Evolutionary conservation across 1,284 basidiomycete genomes (phyloP), one percentile per base, ranked within the genome.

Genomic region (Cryptococcus amylolentus): DNA sequence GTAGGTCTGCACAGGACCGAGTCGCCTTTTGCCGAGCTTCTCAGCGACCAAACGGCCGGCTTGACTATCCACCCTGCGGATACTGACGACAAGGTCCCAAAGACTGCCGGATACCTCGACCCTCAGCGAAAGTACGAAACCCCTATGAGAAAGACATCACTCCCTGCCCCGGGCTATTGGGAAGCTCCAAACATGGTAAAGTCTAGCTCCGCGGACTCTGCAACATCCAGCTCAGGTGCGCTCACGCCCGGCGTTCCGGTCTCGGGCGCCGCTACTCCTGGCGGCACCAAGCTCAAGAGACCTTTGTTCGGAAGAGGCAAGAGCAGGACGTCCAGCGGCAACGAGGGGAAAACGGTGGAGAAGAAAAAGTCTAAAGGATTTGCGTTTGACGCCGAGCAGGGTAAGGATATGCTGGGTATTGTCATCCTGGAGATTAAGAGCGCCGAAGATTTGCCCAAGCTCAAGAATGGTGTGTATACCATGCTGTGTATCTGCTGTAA

Each of bases 351-450:
- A 44, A 37, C 42, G 10, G 43, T 51, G 4, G 45, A 48, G 16
- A 42, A 60, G 35, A 63, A 69, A 63, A 57, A 62, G 41, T 46
- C 59, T 62, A 55, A 77, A 27, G 78, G 79, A 37, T 91, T 83
- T 75, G 86, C 87, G 67, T 85, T 91, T 66, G 84, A 84, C 39
- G 81, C 85, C 1, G 81, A 71, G 50, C 68, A 70, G 49, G 74
- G 77, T 20, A 82, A 84, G 56, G 93, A 96, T 69, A 88, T 97
- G 45, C 79, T 96, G 3, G 95, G 96, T 1, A 92, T 98, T 58
- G 93, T 96, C 47, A 90, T 96, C 85, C 77, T 94, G 58, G 82
- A 84, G 68, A 83, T 89, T 57, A 78, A 82, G 51, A 70, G 84
- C 28, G 95, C 93, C 2, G 81, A 81, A 16, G 90, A 96, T 73